Evolutionary conservation across 2,329 filamentous ascomycete genomes (phyloP), one percentile per base, ranked within the genome.

Genomic region (Arthrobotrys iridis): DNA sequence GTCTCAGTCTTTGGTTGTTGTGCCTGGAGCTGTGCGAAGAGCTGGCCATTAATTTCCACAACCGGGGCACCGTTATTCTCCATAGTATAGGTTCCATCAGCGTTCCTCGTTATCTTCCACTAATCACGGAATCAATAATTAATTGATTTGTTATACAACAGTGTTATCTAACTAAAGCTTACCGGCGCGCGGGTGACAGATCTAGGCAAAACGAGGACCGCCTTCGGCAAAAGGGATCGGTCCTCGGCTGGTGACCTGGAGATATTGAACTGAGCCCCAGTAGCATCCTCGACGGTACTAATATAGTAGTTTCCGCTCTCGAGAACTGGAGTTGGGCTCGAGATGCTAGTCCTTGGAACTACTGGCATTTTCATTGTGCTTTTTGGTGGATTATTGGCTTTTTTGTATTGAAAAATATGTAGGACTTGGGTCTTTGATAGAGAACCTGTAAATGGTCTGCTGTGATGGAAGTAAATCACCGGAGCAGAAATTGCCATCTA

Each of bases 161-260:
- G 18, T 43, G 35, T 3, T 6, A 28, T 15, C 7, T 26, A 6
- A 15, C 15, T 28, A 30, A 4, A 24, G 18, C 65, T 70, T 63
- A 70, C 65, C 45, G 43, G 45, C 28, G 57, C 20, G 43, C 35
- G 26, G 0, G 30, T 43, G 26, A 64, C 37, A 28, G 43, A 26
- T 15, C 22, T 59, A 45, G 65, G 55, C 15, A 70, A 26, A 30
- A 52, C 30, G 15, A 71, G 58, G 33, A 71, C 48, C 41, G 57
- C 22, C 66, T 71, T 71, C 37, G 66, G 66, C 37, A 71, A 58
- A 28, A 71, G 66, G 33, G 66, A 71, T 64, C 58, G 46, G 40
- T 71, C 66, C 58, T 71, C 66, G 30, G 40, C 58, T 57, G 57
- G 26, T 28, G 48, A 33, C 11, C 58, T 40, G 18, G 66, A 63